Percentiles rank a stretch among this genome's conserved stretches.
These are phyloP conservation scores for Quambalaria eucalypti DNA, from an alignment of 1,284 basidiomycete genomes.

Conservation along the genomic window DNA sequence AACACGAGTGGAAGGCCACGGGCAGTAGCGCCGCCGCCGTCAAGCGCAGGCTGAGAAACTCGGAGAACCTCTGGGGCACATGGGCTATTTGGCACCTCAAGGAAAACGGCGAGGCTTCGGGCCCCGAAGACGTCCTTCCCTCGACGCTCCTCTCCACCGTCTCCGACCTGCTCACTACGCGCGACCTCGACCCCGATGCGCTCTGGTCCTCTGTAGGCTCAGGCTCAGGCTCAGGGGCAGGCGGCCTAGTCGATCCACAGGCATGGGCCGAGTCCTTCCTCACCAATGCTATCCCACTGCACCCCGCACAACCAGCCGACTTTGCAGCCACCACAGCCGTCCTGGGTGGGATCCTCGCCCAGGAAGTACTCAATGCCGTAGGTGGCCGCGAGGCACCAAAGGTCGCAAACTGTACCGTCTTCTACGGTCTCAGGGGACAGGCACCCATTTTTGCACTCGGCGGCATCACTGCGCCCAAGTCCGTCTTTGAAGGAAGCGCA, in stretches of 20 bases:
- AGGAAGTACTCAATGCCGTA: constrained; percentile 85
- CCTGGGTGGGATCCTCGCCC: constrained; percentile 83
- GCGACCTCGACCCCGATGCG: neutral
- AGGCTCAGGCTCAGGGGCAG: too few relatives aligned
- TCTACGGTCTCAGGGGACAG: neutral
- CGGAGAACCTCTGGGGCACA: neutral
- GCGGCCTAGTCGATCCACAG: neutral
- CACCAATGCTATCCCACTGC: neutral
- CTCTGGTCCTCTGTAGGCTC: neutral
- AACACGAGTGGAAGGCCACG: neutral
- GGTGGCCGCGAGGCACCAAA: constrained; percentile 83
- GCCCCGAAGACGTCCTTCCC: neutral
- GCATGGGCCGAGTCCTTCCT: neutral
- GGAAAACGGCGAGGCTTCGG: neutral
- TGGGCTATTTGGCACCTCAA: neutral
- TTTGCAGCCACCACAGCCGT: constrained; percentile 49
- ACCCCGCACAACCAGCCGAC: constrained; percentile 4
- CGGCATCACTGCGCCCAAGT: neutral
- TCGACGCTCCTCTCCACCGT: neutral
- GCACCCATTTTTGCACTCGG: neutral
- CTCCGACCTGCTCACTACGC: neutral
- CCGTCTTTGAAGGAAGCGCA: neutral
- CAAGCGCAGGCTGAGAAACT: neutral
- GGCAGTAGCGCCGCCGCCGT: neutral
- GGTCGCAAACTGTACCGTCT: constrained; percentile 75